phyloP scores from a whole-genome alignment of 768 basidiomycete species.

The Rhodocollybia butyracea region DNA sequence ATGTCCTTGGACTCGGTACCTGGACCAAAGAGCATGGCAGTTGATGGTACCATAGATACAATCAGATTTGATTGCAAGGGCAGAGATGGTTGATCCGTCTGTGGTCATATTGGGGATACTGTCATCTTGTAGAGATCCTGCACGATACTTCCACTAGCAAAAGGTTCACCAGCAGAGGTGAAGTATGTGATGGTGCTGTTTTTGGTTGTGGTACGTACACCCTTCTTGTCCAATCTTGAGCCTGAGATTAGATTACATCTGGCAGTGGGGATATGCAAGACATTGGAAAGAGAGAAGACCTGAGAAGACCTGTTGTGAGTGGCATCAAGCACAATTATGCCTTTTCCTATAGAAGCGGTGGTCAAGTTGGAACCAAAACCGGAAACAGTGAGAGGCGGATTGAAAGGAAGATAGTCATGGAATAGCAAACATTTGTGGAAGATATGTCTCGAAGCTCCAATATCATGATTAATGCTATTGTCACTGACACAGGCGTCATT shows the following conservation, averaged over 20 bases:
- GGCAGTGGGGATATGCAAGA: constrained; percentile 8
- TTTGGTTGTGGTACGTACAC: constrained; percentile 7
- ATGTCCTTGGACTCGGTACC: not conserved
- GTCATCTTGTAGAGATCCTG: not conserved
- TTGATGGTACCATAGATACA: not conserved
- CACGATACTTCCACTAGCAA: not conserved
- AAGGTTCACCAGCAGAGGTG: not conserved
- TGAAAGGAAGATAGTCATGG: constrained; percentile 4
- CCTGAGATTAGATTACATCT: constrained; percentile 15
- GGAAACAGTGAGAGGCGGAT: constrained; percentile 5
- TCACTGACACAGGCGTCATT: not conserved
- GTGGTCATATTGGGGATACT: too few species aligned
- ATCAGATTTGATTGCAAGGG: too few species aligned
- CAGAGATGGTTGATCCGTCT: too few species aligned
- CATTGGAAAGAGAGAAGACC: constrained; percentile 7
- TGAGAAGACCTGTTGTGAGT: not conserved
- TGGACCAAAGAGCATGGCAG: not conserved
- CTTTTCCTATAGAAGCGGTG: constrained; percentile 9
- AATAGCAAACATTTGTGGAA: constrained; percentile 4
- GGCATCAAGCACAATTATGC: constrained; percentile 3
- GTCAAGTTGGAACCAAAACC: constrained; percentile 7
- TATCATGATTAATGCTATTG: constrained; percentile 10
- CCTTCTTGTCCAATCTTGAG: constrained; percentile 9
- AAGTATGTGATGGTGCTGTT: constrained; percentile 1
- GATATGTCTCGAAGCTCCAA: constrained; percentile 15